Conservation (phyloP, 768 basidiomycete species). For the Chalciporus chontae region DNA sequence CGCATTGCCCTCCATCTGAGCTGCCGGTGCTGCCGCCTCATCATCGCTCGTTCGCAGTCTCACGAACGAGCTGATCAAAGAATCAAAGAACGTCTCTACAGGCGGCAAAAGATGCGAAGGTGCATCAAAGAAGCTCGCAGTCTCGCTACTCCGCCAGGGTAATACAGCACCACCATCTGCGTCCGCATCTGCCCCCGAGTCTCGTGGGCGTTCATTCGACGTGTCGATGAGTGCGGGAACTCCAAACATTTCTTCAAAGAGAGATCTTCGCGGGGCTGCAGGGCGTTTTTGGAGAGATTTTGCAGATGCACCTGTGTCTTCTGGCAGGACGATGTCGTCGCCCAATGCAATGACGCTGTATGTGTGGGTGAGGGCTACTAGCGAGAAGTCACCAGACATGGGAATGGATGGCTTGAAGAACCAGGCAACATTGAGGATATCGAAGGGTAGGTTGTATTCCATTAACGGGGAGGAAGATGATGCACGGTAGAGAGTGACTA, state of each 20-base stretch:
- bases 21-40: conserved; percentile 2
- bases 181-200: conserved; percentile 10
- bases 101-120: conserved; percentile 79
- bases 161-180: conserved; percentile 17
- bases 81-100: conserved; percentile 65
- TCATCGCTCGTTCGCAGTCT: conserved; percentile 27
- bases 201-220: conserved; percentile 18
- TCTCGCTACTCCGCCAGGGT: conserved; percentile 41
- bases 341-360: conserved; percentile 71
- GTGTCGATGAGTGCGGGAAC: conserved; percentile 55
- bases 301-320: conserved; percentile 42
- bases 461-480: conserved; percentile 43
- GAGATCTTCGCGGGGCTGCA: conserved; percentile 44
- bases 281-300: conserved; percentile 33
- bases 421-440: conserved; percentile 48
- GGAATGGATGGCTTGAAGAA: conserved; percentile 34
- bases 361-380: conserved; percentile 66
- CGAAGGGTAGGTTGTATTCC: conserved; percentile 55
- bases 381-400: conserved; percentile 40
- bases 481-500: conserved; percentile 47
- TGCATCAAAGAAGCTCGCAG: conserved; percentile 52
- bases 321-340: conserved; percentile 42
- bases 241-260: conserved; percentile 93
- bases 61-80: conserved; percentile 51
- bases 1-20: conserved; percentile 16